Evolutionary conservation across 164 flowering plant genomes (phyloP).

Genomic region (Magnolia kwangsiensis): DNA sequence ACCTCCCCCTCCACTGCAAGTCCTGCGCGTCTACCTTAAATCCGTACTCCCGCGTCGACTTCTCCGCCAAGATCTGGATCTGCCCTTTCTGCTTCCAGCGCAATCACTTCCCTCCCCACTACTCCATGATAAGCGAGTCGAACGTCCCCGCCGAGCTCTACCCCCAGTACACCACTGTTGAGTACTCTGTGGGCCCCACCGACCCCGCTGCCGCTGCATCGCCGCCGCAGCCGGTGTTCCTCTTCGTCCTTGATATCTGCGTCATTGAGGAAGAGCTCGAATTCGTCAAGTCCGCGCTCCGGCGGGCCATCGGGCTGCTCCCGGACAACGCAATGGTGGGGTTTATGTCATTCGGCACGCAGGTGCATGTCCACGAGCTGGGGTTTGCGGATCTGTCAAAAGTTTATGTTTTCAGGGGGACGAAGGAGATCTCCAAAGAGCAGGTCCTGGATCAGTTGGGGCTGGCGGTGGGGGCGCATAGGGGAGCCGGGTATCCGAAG

Average conservation of each 20-base stretch:
- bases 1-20: slow-evolving; percentile 78
- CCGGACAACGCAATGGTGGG: slow-evolving; percentile 92
- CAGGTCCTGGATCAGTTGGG: slow-evolving; percentile 93
- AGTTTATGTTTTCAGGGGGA: slow-evolving; percentile 80
- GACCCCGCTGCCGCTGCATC: slow-evolving; percentile 5
- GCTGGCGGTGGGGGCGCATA: not conserved
- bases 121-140: slow-evolving; percentile 54
- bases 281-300: slow-evolving; percentile 66
- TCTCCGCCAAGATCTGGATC: slow-evolving; percentile 87
- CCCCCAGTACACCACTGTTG: slow-evolving; percentile 69
- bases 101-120: slow-evolving; percentile 81
- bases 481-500: not conserved
- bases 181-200: slow-evolving; percentile 34
- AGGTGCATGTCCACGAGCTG: slow-evolving; percentile 93
- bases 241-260: slow-evolving; percentile 83
- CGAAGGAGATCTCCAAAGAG: slow-evolving; percentile 73
- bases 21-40: slow-evolving; percentile 64
- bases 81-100: slow-evolving; percentile 89
- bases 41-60: slow-evolving; percentile 68
- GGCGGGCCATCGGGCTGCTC: slow-evolving; percentile 66
- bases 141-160: slow-evolving; percentile 87
- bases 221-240: slow-evolving; percentile 46
- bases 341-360: slow-evolving; percentile 84
- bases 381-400: slow-evolving; percentile 86
- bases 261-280: slow-evolving; percentile 87